Evolutionary conservation across 163 green algal genomes (phyloP), one percentile per base, ranked within the genome.

Genomic region (Chlorella variabilis): DNA sequence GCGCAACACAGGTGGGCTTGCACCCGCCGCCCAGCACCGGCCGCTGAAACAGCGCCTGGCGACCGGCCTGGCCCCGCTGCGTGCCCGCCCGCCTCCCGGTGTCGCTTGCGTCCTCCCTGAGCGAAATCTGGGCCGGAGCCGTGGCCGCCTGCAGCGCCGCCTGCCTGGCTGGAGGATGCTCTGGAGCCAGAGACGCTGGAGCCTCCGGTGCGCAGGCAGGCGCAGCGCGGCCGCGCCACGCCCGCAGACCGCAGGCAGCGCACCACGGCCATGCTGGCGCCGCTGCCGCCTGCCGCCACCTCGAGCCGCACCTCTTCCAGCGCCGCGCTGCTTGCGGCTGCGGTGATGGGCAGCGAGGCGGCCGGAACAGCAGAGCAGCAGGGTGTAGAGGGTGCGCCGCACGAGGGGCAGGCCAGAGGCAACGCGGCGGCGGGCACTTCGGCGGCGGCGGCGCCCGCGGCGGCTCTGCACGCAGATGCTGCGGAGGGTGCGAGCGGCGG

Each of bases 141-240:
- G n/a, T n/a, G n/a, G 38, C 27, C n/a, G 33, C n/a, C 31, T 68
- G 71, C 71, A 79, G 71, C 71, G 11, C 61, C 61, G 54, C 71
- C 71, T 1, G 41, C 71, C 25, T 79, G 71, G 71, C 54, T 79
- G 36, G 36, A 31, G 11, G n/a, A 54, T 36, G 25, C 71, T 6
- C 34, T 79, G 3, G 51, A 79, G 63, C 34, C 71, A 2, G 71
- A 68, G 54, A 79, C 54, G 3, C 23, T 69, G 1, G 71, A 79
- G 13, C 25, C 34, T 0, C 29, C 27, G 17, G 59, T 38, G 8
- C 27, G 6, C 13, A 25, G 54, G 54, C 54, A 9, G 4, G 20
- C 20, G 7, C 54, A n/a, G n/a, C n/a, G n/a, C n/a, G n/a, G 54
- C 23, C 54, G 54, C 23, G 54, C 54, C 15, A 15, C 54, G 20